Evolutionary conservation across 2,329 filamentous ascomycete species (phyloP), one percentile per base, ranked within the genome.

Genomic region (Pseudogymnoascus sp.): DNA sequence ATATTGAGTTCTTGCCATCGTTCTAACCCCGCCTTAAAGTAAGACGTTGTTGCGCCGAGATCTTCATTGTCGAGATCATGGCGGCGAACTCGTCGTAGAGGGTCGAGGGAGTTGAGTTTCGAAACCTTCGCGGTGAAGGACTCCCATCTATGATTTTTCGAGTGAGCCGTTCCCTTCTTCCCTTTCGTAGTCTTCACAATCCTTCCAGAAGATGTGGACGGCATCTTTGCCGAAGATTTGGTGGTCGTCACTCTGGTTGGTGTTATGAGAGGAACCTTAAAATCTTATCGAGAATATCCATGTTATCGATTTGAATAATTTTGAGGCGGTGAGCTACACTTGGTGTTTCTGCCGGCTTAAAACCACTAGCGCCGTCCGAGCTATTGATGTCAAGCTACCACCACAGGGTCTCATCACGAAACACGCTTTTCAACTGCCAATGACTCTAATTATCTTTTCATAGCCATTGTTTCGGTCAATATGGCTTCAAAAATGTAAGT

Each of bases 1-100:
- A 97, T 79, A 75, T 97, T 97, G 74, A 96, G 83, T 68, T 97
- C 94, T 60, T 82, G 78, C 94, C 94, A 99, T 81, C 89, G 90
- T 65, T 91, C 85, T 65, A 97, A 78, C 1, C 90, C 86, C 50
- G 85, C 86, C 67, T 86, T 84, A 68, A 99, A 91, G 75, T 96
- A 94, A 18, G 93, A 97, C n/a, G 89, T 89, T 28, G 86, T 84
- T 20, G 86, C 81, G 63, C 86, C 84, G 70, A 87, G 79, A 73
- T 92, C 87, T 78, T 90, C 87, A 70, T 87, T 84, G 64, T 92
- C 88, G 76, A 94, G 85, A 70, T 89, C 86, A 77, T 95, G 84
- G 72, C 88, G 88, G 74, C 91, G 90, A 69, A 95, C 88, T 76
- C 88, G 88, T 74, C 94, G 91, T 67, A 99, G 83, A 50, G 94